Conservation (phyloP, 805 yeast species). For the Candida tibetensis region DNA sequence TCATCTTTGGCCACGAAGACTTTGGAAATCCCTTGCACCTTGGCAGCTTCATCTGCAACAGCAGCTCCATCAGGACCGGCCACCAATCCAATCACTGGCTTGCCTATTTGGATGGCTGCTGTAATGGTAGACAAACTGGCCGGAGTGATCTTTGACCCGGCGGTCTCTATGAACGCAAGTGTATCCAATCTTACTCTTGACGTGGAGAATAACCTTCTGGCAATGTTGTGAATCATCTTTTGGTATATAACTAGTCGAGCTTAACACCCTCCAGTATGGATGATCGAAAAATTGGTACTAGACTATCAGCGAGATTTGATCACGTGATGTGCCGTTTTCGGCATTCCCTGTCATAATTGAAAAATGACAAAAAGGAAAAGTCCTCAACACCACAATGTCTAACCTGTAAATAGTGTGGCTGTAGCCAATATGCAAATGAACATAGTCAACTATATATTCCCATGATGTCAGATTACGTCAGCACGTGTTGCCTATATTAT, state of each 20-base stretch:
- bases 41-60: conserved; percentile 46
- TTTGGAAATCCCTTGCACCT: conserved; percentile 51
- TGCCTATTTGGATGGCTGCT: conserved; percentile 76
- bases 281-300: too few relatives aligned
- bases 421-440: too few relatives aligned
- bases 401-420: too few relatives aligned
- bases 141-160: conserved; percentile 55
- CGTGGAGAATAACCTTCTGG: conserved; percentile 48
- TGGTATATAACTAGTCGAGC: not conserved
- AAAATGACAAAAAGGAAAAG: too few relatives aligned
- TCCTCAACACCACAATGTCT: too few relatives aligned
- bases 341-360: too few relatives aligned
- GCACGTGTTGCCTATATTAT: too few relatives aligned
- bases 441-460: too few relatives aligned
- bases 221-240: conserved; percentile 7
- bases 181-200: conserved; percentile 41
- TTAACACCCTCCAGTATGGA: too few relatives aligned
- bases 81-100: conserved; percentile 76
- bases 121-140: conserved; percentile 68
- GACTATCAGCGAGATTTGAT: too few relatives aligned
- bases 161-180: conserved; percentile 70
- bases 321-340: too few relatives aligned
- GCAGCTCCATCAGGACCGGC: conserved; percentile 61
- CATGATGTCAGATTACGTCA: too few relatives aligned
- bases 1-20: conserved; percentile 57